phyloP scores from a whole-genome alignment of 352 stramenopile genomes.

The Globisporangium sylvaticum region DNA sequence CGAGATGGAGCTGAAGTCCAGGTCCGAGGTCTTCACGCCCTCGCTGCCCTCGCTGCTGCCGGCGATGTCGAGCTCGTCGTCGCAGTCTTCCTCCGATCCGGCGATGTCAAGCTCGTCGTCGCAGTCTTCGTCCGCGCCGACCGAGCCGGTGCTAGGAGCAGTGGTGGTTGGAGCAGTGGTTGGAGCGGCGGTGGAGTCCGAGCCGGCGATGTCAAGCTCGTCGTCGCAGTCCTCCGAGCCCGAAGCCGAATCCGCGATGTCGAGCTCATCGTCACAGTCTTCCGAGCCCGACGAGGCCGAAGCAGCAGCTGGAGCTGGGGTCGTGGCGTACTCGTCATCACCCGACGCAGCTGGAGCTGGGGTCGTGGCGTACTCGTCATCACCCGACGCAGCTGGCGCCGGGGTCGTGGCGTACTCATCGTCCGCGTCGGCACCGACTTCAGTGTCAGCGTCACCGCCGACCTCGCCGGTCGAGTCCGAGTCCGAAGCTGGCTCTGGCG shows the following conservation, averaged over 20 bases:
- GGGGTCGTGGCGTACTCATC: not conserved
- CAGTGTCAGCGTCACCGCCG: conserved; percentile 5
- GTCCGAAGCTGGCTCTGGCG: conserved; percentile 9
- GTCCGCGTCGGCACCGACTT: conserved; percentile 10
- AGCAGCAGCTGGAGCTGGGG: not conserved
- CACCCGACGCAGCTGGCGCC: too few species aligned
- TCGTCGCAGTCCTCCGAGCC: conserved; percentile 17
- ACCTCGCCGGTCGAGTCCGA: not conserved
- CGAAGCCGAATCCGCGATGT: conserved; percentile 4
- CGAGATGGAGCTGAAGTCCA: conserved; percentile 28
- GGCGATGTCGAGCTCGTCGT: conserved; percentile 26
- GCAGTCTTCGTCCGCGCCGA: conserved; percentile 9
- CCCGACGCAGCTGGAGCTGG: not conserved
- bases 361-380: not conserved
- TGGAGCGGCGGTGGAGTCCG: not conserved
- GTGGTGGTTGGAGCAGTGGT: not conserved
- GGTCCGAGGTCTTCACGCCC: conserved; percentile 23
- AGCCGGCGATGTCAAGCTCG: conserved; percentile 21
- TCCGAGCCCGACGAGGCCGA: conserved; percentile 4
- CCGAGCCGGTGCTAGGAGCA: conserved; percentile 26
- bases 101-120: conserved; percentile 23
- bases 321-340: not conserved
- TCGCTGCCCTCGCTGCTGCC: conserved; percentile 15
- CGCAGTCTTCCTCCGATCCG: conserved; percentile 9
- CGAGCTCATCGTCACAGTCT: conserved; percentile 15